Percentiles rank a stretch among this genome's conserved stretches.
Conservation (phyloP, 345 rosid species). For the Cardamine chenopodiifolia region DNA sequence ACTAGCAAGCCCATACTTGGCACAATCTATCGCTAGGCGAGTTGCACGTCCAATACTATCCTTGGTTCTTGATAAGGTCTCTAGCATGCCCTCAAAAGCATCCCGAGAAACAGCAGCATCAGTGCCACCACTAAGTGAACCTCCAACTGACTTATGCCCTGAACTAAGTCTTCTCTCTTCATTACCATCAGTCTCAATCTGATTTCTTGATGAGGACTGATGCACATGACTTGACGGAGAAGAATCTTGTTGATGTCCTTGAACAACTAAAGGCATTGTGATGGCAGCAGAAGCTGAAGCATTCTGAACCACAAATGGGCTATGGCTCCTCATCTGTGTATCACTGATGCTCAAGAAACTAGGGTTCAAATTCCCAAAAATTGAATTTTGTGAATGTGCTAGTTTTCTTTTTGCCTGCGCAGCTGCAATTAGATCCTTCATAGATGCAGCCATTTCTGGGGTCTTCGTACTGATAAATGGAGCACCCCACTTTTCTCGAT, state of each 20-base stretch:
- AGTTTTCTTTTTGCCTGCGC: conserved; percentile 92
- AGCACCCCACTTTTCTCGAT: conserved; percentile 51
- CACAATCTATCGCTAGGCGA: conserved; percentile 98
- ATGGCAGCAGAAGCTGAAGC: conserved; percentile 50
- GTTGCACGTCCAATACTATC: conserved; percentile 99
- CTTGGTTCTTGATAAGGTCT: conserved; percentile 96
- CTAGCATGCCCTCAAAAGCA: conserved; percentile 99
- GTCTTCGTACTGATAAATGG: conserved; percentile 53
- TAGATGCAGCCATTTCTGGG: conserved; percentile 66
- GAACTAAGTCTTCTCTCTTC: conserved; percentile 83
- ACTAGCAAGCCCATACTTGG: conserved; percentile 90
- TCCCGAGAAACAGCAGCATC: conserved; percentile 98
- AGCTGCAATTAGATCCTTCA: conserved; percentile 97
- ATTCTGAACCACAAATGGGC: conserved; percentile 58
- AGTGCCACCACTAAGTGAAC: conserved; percentile 85
- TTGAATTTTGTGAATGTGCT: conserved; percentile 68
- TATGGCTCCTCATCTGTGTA: conserved; percentile 55
- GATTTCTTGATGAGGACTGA: conserved; percentile 51
- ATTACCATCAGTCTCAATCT: conserved; percentile 59
- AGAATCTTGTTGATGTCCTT: conserved; percentile 49
- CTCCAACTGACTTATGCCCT: conserved; percentile 63
- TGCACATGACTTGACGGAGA: conserved; percentile 66
- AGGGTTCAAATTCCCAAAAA: conserved; percentile 47
- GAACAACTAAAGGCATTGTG: conserved; percentile 49
- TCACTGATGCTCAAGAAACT: conserved; percentile 51